Evolutionary conservation across 306 rosid species (phyloP).

Genomic region (Cucumis melo): DNA sequence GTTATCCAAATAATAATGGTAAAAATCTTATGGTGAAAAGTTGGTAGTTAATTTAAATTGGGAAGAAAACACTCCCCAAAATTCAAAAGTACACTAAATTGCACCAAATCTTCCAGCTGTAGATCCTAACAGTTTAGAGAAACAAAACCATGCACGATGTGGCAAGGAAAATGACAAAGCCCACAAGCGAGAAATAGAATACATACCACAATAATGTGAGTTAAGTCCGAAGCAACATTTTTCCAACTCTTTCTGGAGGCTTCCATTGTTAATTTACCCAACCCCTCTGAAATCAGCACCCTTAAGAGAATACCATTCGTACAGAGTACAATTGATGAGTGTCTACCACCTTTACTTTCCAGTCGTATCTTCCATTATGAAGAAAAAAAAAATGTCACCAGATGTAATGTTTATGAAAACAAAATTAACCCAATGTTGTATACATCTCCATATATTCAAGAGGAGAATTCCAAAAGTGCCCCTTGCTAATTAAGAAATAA

Average conservation of each 20-base stretch:
- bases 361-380: slow-evolving; percentile 62
- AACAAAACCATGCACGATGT: not conserved
- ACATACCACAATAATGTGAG: slow-evolving; percentile 88
- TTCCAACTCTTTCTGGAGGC: slow-evolving; percentile 14
- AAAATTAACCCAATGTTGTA: not conserved
- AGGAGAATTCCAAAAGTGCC: not conserved
- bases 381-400: not conserved
- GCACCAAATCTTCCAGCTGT: not conserved
- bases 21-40: not conserved
- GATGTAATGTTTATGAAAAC: not conserved
- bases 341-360: slow-evolving; percentile 74
- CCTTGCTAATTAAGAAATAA: not conserved
- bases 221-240: slow-evolving; percentile 34
- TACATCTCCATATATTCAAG: not conserved
- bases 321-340: slow-evolving; percentile 77
- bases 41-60: not conserved
- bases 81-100: not conserved
- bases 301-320: slow-evolving; percentile 81
- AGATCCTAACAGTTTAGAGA: not conserved
- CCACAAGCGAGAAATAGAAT: slow-evolving; percentile 2
- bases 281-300: slow-evolving; percentile 49
- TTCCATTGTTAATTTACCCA: slow-evolving; percentile 14
- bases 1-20: not conserved
- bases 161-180: slow-evolving; percentile 3
- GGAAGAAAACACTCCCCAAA: not conserved